These are phyloP conservation scores for Trichophyton schoenleinii DNA, from an alignment of 2,329 filamentous ascomycete species.

Conservation along the genomic window DNA sequence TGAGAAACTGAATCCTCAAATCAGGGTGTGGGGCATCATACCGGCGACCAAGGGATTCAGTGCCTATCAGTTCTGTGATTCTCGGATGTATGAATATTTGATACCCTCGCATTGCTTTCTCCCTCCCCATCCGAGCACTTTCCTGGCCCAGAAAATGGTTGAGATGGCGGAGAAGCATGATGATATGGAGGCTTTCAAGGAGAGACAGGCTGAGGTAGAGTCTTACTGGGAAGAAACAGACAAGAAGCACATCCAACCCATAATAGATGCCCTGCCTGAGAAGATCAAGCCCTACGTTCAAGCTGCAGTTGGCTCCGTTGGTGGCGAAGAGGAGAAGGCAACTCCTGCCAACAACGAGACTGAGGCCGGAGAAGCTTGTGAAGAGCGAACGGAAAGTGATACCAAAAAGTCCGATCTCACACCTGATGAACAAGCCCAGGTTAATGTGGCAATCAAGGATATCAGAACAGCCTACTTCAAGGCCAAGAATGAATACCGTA, in stretches of 20 bases:
- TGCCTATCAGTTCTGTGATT: constrained; percentile 90
- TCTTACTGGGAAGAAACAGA: constrained; percentile 76
- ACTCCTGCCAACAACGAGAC: neutral
- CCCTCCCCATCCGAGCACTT: constrained; percentile 81
- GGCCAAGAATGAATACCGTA: constrained; percentile 75
- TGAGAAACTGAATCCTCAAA: constrained; percentile 67
- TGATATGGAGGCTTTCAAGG: constrained; percentile 54
- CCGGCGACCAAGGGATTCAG: constrained; percentile 83
- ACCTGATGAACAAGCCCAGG: constrained; percentile 21
- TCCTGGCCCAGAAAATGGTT: constrained; percentile 69
- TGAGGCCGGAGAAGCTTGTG: neutral
- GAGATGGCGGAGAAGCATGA: constrained; percentile 62
- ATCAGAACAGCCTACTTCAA: constrained; percentile 71
- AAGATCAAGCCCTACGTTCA: constrained; percentile 29
- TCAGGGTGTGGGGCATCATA: constrained; percentile 88
- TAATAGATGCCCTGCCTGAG: constrained; percentile 38
- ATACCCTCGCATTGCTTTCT: constrained; percentile 88
- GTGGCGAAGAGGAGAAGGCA: neutral
- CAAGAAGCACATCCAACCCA: constrained; percentile 63
- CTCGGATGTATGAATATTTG: constrained; percentile 92
- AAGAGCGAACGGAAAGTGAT: constrained; percentile 12
- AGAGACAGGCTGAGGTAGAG: constrained; percentile 62
- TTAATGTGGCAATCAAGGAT: constrained; percentile 55
- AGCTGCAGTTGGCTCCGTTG: constrained; percentile 21
- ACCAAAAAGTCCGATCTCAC: neutral